Evolutionary conservation across 371 early-diverging fungal genomes (phyloP).

Genomic region (Actinomortierella wolfii): DNA sequence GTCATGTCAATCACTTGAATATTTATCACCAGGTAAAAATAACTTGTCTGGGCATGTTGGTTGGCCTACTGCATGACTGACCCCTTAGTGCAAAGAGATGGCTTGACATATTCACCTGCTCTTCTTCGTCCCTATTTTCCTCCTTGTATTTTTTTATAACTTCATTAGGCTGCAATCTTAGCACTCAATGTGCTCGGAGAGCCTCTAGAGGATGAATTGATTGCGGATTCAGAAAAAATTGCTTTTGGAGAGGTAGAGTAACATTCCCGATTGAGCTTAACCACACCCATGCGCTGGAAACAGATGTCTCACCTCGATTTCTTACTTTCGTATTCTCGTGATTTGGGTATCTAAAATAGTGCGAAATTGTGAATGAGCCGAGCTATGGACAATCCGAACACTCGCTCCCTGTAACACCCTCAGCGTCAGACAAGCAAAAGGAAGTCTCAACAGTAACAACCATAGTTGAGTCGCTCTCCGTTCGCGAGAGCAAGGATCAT

Average conservation of each 20-base stretch:
- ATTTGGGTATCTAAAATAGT: conserved; percentile 15
- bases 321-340: conserved; percentile 10
- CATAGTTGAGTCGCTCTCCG: conserved; percentile 18
- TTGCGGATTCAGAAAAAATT: conserved; percentile 32
- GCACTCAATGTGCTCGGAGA: conserved; percentile 64
- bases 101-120: not conserved
- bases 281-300: too few relatives aligned
- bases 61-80: not conserved
- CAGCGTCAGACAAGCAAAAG: conserved; percentile 4
- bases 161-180: conserved; percentile 59
- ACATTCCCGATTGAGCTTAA: too few relatives aligned
- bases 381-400: conserved; percentile 37
- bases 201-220: conserved; percentile 32
- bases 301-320: conserved; percentile 15
- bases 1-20: conserved; percentile 73
- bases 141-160: not conserved
- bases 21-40: conserved; percentile 73
- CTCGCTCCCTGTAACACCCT: conserved; percentile 18
- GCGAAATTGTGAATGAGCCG: conserved; percentile 39
- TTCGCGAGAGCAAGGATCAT: conserved; percentile 47
- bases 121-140: conserved; percentile 1
- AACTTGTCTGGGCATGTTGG: not conserved
- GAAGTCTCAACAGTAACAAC: conserved; percentile 12
- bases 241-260: conserved; percentile 24
- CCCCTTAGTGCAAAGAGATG: not conserved